Evolutionary conservation across 2,329 filamentous ascomycete genomes (phyloP), one percentile per base, ranked within the genome.

Genomic region (Fusarium musae): DNA sequence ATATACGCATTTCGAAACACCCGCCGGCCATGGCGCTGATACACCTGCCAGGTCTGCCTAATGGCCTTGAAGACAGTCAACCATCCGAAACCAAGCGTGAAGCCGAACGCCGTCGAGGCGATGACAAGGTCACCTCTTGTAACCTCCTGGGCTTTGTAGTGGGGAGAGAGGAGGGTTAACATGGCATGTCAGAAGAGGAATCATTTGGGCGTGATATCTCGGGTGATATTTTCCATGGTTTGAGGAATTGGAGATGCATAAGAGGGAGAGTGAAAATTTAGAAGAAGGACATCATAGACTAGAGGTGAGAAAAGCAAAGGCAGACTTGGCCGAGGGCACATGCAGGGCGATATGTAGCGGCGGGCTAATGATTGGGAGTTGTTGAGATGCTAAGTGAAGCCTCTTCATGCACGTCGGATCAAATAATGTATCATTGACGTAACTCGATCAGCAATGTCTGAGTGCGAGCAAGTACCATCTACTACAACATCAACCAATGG

Each of bases 11-110:
- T 85, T 19, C 75, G 80, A 71, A 63, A 53, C 62, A 81, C 73
- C 75, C 80, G 56, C 23, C 46, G 53, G 10, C 82, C 77, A 46
- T 75, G 79, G 13, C 78, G 82, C n/a, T 79, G 73, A 62, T 78
- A 84, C 43, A 81, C 67, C 12, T 80, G 79, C 23, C 71, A 75
- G 2, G 80, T 80, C 72, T 84, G 82, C 73, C 79, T 80, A 42
- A 79, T 60, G 15, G 82, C 82, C 23, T 79, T 83, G 79, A 81
- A 83, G 21, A 74, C 72, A 37, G 83, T 82, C 57, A 84, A 77
- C 78, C 81, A 82, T 23, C 83, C 82, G 59, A 84, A 83, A 43
- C 83, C 83, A 16, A 84, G 67, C 28, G 82, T 83, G 71, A 84
- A 84, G 52, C 83, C 83, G 62, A 78, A 79, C 19, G 82, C 83